Evolutionary conservation across 2,329 filamentous ascomycete genomes (phyloP), one percentile per base, ranked within the genome.

Genomic region (Mycocentrospora acerina): DNA sequence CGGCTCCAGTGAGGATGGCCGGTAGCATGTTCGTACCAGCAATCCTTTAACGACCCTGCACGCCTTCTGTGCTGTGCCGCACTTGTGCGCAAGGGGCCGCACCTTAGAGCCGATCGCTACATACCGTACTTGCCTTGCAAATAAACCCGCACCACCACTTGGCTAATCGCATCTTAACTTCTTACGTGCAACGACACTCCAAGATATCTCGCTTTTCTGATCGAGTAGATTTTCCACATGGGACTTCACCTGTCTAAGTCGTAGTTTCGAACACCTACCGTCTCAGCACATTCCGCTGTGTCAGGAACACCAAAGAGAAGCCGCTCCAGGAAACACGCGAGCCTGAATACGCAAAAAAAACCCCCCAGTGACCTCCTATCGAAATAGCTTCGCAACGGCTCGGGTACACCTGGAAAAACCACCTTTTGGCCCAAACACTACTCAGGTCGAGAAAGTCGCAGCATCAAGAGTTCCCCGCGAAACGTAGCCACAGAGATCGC

Each of bases 281-380:
- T 66, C 60, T 66, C 62, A 64, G 42, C 44, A 38, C 35, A 40
- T 44, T 56, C 51, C 55, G 49, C 57, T 51, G 54, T 62, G 47
- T 57, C 59, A 59, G 47, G 40, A 38, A 46, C 35, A 32, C 22
- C 50, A 42, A 45, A 41, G 43, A 26, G 32, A 48, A 38, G 14
- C 35, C 30, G 43, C 29, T 31, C 25, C 38, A 46, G 33, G 30
- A 24, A 29, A 32, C 35, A 32, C 32, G 25, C 28, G 22, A 42
- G 24, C 37, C 29, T 41, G 28, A 32, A 38, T 39, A 37, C 32
- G 43, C 40, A 36, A 34, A 27, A 42, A 35, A 12, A 27, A 32
- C 22, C 40, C 33, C 41, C 34, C 37, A 31, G 34, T 36, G 25
- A 37, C 25, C 42, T n/a, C n/a, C n/a, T n/a, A n/a, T n/a, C 37